These are phyloP conservation scores for Nemania serpens DNA, from an alignment of 2,329 filamentous ascomycete species.

Conservation along the genomic window DNA sequence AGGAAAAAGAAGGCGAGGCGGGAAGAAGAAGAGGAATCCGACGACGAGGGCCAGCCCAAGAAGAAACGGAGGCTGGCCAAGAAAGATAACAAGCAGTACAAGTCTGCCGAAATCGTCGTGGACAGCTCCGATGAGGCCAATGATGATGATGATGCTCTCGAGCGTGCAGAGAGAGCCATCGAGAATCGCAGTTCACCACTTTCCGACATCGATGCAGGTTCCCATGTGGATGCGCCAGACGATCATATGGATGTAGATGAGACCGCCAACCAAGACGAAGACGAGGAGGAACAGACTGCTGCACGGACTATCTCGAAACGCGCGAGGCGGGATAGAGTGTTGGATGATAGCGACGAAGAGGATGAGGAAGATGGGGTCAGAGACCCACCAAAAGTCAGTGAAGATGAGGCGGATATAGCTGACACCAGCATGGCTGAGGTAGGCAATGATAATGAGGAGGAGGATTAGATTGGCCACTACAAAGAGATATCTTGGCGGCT, in stretches of 20 bases:
- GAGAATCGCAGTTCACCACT: slow-evolving; percentile 39
- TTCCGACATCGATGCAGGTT: slow-evolving; percentile 41
- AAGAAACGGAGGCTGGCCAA: slow-evolving; percentile 63
- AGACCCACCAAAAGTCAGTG: slow-evolving; percentile 31
- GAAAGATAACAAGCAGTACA: slow-evolving; percentile 70
- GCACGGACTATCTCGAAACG: slow-evolving; percentile 45
- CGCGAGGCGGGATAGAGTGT: slow-evolving; percentile 55
- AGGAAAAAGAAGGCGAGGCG: slow-evolving; percentile 66
- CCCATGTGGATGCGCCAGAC: slow-evolving; percentile 37
- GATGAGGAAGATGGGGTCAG: slow-evolving; percentile 47
- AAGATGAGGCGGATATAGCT: slow-evolving; percentile 29
- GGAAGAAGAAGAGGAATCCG: slow-evolving; percentile 53
- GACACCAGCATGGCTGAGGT: slow-evolving; percentile 44
- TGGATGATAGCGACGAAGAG: slow-evolving; percentile 60
- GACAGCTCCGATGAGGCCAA: slow-evolving; percentile 64
- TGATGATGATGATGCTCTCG: slow-evolving; percentile 49
- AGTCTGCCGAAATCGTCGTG: slow-evolving; percentile 82
- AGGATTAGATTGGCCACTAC: slow-evolving; percentile 36
- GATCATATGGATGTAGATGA: slow-evolving; percentile 61
- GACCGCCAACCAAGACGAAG: slow-evolving; percentile 48
- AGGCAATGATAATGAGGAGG: slow-evolving; percentile 43
- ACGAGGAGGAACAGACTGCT: slow-evolving; percentile 57
- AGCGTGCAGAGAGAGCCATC: slow-evolving; percentile 51
- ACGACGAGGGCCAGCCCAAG: slow-evolving; percentile 59
- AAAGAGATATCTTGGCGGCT: neutral